Evolutionary conservation across 2,329 filamentous ascomycete species (phyloP).

Genomic region (Fragosphaeria purpurea): DNA sequence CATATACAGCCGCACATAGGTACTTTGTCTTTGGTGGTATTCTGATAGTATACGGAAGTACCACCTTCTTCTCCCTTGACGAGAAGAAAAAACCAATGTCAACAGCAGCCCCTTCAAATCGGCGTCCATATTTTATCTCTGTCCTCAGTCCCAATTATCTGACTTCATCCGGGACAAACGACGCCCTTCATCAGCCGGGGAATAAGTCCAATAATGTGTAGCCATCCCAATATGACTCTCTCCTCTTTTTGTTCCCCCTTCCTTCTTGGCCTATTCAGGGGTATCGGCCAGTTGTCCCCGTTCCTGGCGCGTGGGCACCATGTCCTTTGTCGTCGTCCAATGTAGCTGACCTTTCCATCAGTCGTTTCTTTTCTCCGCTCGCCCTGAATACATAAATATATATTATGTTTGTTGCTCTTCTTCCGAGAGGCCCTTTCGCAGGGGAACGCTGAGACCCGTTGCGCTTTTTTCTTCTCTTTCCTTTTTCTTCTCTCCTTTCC

Average conservation of each 20-base stretch:
- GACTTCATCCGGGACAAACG: slow-evolving; percentile 5
- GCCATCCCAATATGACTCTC: not conserved
- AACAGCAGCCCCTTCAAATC: no score
- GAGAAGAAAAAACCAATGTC: no score
- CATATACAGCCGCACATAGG: no score
- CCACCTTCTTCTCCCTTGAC: no score
- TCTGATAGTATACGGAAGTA: no score
- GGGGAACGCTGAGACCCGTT: no score
- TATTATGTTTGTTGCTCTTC: no score
- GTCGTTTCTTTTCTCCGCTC: not conserved
- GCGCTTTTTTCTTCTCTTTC: not conserved
- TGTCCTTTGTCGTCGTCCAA: not conserved
- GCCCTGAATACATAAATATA: no score
- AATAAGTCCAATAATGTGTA: not conserved
- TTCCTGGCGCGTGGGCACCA: slow-evolving; percentile 3
- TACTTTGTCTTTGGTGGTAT: no score
- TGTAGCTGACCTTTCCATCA: not conserved
- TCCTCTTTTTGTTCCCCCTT: not conserved
- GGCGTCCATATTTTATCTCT: no score
- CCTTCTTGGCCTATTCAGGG: not conserved
- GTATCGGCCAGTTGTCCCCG: slow-evolving; percentile 2
- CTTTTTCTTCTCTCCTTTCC: not conserved
- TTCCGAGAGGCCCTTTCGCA: no score
- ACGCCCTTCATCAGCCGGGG: slow-evolving; percentile 4
- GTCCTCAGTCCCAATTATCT: not conserved